Conservation (phyloP, 208 protist species). For the Porcisia hertigi region DNA sequence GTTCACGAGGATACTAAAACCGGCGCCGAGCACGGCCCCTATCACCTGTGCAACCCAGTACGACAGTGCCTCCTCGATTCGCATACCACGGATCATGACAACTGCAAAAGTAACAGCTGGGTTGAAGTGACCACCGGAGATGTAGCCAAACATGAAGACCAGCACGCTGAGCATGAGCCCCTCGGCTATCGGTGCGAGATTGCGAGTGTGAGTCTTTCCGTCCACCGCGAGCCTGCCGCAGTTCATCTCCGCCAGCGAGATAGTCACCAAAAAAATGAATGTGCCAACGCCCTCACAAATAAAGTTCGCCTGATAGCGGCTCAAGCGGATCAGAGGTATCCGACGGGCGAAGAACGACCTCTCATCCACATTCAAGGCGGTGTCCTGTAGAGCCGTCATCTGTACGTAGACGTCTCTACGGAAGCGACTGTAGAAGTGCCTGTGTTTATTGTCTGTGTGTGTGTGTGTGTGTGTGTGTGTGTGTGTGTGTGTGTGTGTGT, state of each 20-base stretch:
- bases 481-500: neutral
- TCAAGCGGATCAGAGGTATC: constrained; percentile 56
- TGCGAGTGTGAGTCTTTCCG: constrained; percentile 63
- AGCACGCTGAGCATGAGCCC: constrained; percentile 80
- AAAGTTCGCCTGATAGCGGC: constrained; percentile 60
- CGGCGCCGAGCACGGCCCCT: constrained; percentile 64
- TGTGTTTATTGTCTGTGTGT: constrained; percentile 3
- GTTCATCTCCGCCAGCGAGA: constrained; percentile 78
- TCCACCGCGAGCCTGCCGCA: constrained; percentile 66
- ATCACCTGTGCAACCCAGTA: constrained; percentile 85
- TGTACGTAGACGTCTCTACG: neutral
- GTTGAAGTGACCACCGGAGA: constrained; percentile 85
- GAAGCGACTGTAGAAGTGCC: neutral
- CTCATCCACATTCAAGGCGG: constrained; percentile 16
- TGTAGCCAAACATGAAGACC: constrained; percentile 87
- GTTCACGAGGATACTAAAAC: constrained; percentile 57
- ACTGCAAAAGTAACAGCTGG: constrained; percentile 76
- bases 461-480: constrained; percentile 1
- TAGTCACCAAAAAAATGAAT: constrained; percentile 77
- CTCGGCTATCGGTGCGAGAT: constrained; percentile 79
- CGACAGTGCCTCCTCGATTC: constrained; percentile 69
- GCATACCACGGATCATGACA: constrained; percentile 66
- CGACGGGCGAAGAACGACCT: constrained; percentile 53
- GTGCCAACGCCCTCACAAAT: constrained; percentile 74
- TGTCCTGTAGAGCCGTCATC: constrained; percentile 27